These are phyloP conservation scores for Metahyphopichia silvanorum DNA, from an alignment of 805 yeast species.

Conservation along the genomic window DNA sequence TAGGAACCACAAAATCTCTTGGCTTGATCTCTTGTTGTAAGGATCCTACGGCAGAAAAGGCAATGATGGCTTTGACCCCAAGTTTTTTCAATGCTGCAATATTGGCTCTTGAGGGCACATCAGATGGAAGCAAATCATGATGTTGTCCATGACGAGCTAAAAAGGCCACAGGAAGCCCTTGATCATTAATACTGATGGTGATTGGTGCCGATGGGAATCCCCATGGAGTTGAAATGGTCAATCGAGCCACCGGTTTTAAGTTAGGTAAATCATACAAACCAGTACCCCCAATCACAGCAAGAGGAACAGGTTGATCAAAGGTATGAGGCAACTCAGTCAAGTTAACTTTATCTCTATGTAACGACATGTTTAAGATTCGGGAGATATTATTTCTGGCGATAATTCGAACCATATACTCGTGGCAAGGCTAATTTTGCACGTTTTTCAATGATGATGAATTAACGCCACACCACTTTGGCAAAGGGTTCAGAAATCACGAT, in stretches of 20 bases:
- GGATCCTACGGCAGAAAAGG: slow-evolving; percentile 96
- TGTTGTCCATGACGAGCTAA: slow-evolving; percentile 91
- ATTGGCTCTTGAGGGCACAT: slow-evolving; percentile 91
- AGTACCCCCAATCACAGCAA: slow-evolving; percentile 96
- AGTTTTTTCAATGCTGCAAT: slow-evolving; percentile 90
- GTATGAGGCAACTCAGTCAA: slow-evolving; percentile 42
- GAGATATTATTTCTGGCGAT: slow-evolving; percentile 3
- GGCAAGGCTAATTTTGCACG: no score
- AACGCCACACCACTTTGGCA: no score
- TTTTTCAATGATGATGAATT: no score
- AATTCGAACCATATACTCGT: slow-evolving; percentile 1
- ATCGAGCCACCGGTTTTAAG: slow-evolving; percentile 78
- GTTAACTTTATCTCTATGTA: slow-evolving; percentile 30
- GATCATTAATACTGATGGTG: slow-evolving; percentile 74
- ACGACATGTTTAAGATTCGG: slow-evolving; percentile 31
- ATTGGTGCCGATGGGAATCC: slow-evolving; percentile 94
- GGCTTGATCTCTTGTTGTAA: slow-evolving; percentile 86
- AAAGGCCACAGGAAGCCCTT: slow-evolving; percentile 87
- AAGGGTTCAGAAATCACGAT: no score
- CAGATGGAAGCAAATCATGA: slow-evolving; percentile 87
- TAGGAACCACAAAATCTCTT: slow-evolving; percentile 94
- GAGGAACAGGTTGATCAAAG: slow-evolving; percentile 62
- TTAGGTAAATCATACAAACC: slow-evolving; percentile 89
- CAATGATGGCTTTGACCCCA: slow-evolving; percentile 84
- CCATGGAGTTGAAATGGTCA: slow-evolving; percentile 92